Percentiles rank a stretch among this genome's conserved stretches.
Evolutionary conservation across 139 green algal species (phyloP).

Genomic region (Chlorella sp.): DNA sequence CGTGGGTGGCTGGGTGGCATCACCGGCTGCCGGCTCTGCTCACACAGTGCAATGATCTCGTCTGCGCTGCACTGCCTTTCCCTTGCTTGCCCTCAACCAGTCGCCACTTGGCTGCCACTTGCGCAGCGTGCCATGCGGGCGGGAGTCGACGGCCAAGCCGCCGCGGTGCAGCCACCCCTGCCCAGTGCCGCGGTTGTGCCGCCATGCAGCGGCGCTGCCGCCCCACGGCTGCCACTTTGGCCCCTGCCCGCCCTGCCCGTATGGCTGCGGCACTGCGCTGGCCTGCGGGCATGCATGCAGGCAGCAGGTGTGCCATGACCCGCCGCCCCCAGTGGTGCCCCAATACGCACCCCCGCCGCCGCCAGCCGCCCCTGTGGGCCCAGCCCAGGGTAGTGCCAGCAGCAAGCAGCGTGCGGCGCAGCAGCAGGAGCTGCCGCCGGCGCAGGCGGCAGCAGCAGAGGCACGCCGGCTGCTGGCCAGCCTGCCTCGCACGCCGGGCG

Average conservation of each 20-base stretch:
- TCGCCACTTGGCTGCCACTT: background rate
- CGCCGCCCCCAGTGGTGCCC: constrained; percentile 51
- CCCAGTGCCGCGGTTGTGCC: constrained; percentile 62
- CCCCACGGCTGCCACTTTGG: constrained; percentile 85
- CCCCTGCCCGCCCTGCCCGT: constrained; percentile 77
- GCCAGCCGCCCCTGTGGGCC: constrained; percentile 28
- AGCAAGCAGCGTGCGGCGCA: constrained; percentile 3
- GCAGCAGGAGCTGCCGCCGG: constrained; percentile 27
- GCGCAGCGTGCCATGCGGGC: constrained; percentile 72
- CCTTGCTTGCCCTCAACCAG: no score
- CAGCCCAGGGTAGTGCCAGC: background rate
- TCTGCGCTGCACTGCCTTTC: no score
- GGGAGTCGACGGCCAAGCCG: constrained; percentile 60
- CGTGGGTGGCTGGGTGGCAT: no score
- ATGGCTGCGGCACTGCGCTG: constrained; percentile 60
- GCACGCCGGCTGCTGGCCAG: background rate
- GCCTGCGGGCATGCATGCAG: constrained; percentile 70
- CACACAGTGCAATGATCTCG: no score
- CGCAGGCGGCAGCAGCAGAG: constrained; percentile 35
- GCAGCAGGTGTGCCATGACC: constrained; percentile 67
- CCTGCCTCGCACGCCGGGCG: background rate
- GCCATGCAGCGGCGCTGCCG: constrained; percentile 52
- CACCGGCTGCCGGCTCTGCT: no score
- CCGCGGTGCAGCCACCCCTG: constrained; percentile 70
- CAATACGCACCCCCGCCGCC: constrained; percentile 54